A percentile compares a stretch with the other conserved stretches of the same genome.
Evolutionary conservation across 306 rosid genomes (phyloP).

Genomic region (Dalbergia oliveri): DNA sequence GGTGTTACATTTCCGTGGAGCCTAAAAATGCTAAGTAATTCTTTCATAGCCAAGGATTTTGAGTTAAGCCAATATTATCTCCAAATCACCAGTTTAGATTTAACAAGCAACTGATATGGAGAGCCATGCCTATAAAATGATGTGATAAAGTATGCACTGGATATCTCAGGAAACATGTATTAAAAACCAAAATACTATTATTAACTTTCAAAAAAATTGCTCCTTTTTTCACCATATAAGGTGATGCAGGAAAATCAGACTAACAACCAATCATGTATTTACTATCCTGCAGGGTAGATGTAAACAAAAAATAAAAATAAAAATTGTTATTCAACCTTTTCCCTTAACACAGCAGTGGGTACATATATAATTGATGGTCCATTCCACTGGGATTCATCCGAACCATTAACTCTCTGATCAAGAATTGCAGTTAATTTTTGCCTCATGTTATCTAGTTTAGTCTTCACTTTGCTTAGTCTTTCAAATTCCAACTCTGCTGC

Average conservation of each 20-base stretch:
- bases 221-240: constrained; percentile 20
- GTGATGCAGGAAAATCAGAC: constrained; percentile 5
- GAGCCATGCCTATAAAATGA: background rate
- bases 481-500: constrained; percentile 79
- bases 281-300: background rate
- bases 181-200: background rate
- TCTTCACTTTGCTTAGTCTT: constrained; percentile 66
- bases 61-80: background rate
- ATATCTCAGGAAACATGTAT: background rate
- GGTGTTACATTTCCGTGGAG: too few relatives aligned
- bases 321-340: constrained; percentile 59
- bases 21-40: too few relatives aligned
- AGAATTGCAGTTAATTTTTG: constrained; percentile 57
- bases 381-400: constrained; percentile 42
- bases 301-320: background rate
- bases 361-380: constrained; percentile 67
- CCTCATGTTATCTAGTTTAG: constrained; percentile 59
- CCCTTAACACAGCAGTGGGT: constrained; percentile 77
- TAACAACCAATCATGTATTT: constrained; percentile 25
- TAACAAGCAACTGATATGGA: background rate
- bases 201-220: constrained; percentile 3
- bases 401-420: constrained; percentile 48
- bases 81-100: background rate
- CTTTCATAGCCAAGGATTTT: background rate
- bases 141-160: background rate